phyloP scores from a whole-genome alignment of 2,329 filamentous ascomycete species.

The Colletotrichum melonis region DNA sequence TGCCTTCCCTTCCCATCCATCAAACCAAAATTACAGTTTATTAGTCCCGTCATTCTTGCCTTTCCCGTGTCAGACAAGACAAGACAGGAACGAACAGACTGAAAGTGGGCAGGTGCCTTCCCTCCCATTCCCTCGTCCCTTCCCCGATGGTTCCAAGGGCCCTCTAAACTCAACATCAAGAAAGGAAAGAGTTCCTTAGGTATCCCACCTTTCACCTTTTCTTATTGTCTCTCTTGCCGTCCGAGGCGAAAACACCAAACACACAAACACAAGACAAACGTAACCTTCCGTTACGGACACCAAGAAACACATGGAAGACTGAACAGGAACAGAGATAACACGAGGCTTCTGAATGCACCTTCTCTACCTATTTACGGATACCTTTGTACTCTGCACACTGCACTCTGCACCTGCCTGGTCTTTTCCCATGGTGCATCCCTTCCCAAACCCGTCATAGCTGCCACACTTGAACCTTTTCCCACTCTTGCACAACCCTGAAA shows the following conservation, averaged over 20 bases:
- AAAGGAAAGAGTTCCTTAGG: background rate
- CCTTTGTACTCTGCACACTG: background rate
- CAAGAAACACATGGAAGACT: background rate
- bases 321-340: background rate
- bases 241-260: background rate
- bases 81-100: background rate
- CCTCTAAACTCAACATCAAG: background rate
- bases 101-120: background rate
- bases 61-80: background rate
- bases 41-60: background rate
- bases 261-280: background rate
- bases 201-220: background rate
- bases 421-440: slow-evolving; percentile 25
- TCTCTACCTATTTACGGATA: background rate
- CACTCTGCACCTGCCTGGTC: slow-evolving; percentile 11
- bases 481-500: slow-evolving; percentile 24
- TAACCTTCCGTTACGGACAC: no score
- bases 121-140: background rate
- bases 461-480: slow-evolving; percentile 27
- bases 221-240: background rate
- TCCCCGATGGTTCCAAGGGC: background rate
- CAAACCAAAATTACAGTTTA: background rate
- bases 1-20: background rate
- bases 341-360: background rate
- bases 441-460: slow-evolving; percentile 27